These are phyloP conservation scores for Talaromyces sp. DNA, from an alignment of 2,329 filamentous ascomycete species.

Conservation along the genomic window DNA sequence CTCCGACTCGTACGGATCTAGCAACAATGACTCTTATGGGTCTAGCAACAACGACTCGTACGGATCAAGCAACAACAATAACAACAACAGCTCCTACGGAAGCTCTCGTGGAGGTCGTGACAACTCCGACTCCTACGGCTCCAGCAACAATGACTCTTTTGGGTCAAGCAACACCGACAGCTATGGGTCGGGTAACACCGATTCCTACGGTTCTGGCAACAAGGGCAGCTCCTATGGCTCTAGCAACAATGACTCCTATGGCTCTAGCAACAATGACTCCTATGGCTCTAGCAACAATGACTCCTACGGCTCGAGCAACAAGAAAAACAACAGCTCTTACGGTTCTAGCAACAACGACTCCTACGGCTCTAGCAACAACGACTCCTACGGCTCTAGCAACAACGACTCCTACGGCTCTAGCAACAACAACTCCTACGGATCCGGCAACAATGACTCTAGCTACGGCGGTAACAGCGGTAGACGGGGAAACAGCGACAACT, in stretches of 20 bases:
- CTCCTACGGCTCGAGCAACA: background rate
- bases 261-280: background rate
- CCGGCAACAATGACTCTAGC: constrained; percentile 1
- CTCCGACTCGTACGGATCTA: background rate
- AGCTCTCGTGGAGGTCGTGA: background rate
- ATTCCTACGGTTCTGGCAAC: background rate
- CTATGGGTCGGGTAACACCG: background rate
- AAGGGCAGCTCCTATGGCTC: background rate
- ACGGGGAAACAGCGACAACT: background rate
- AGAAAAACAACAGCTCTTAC: constrained; percentile 1
- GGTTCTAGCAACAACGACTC: constrained; percentile 7
- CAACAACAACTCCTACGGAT: background rate
- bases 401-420: constrained; percentile 8
- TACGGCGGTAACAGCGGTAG: background rate
- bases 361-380: background rate
- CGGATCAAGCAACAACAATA: background rate
- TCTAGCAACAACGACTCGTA: background rate
- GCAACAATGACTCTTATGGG: background rate
- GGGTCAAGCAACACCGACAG: too few relatives aligned
- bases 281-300: background rate
- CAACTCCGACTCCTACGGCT: background rate
- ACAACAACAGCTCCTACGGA: background rate
- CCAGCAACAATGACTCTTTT: background rate
- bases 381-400: background rate
- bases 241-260: background rate